Evolutionary conservation across 768 basidiomycete species (phyloP).

Genomic region (Pleurotus ostreatus): DNA sequence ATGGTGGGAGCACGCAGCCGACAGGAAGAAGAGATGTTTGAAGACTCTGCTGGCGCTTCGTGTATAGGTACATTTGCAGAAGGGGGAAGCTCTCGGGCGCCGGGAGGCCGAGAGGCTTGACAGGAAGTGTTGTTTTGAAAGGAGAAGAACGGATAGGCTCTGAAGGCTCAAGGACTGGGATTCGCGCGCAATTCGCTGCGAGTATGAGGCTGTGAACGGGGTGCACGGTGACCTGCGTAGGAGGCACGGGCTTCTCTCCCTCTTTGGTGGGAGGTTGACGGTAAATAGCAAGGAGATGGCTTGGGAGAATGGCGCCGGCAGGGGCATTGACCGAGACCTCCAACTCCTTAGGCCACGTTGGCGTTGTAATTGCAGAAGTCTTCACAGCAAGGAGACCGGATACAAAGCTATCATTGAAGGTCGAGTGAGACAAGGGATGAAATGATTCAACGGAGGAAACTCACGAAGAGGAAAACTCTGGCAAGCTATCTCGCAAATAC

Average conservation of each 20-base stretch:
- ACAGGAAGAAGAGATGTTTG: slow-evolving; percentile 47
- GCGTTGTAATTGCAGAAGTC: slow-evolving; percentile 20
- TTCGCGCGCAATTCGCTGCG: slow-evolving; percentile 61
- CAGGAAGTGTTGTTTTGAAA: slow-evolving; percentile 45
- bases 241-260: slow-evolving; percentile 13
- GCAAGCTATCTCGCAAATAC: slow-evolving; percentile 51
- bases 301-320: slow-evolving; percentile 31
- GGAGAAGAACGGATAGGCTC: slow-evolving; percentile 27
- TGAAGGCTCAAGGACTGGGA: slow-evolving; percentile 49
- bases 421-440: not conserved
- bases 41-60: slow-evolving; percentile 47
- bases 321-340: slow-evolving; percentile 33
- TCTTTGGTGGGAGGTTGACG: slow-evolving; percentile 15
- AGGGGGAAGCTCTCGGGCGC: slow-evolving; percentile 56
- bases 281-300: slow-evolving; percentile 51
- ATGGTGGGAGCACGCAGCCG: slow-evolving; percentile 17
- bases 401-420: slow-evolving; percentile 25
- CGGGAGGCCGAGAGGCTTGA: slow-evolving; percentile 61
- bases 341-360: slow-evolving; percentile 39
- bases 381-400: slow-evolving; percentile 35
- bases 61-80: slow-evolving; percentile 66
- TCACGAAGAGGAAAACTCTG: slow-evolving; percentile 37
- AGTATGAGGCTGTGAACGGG: slow-evolving; percentile 71
- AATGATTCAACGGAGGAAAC: slow-evolving; percentile 15
- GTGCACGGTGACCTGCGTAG: slow-evolving; percentile 42